Evolutionary conservation across 192 early-diverging fungal genomes (phyloP).

Genomic region (Coemansia sp.): DNA sequence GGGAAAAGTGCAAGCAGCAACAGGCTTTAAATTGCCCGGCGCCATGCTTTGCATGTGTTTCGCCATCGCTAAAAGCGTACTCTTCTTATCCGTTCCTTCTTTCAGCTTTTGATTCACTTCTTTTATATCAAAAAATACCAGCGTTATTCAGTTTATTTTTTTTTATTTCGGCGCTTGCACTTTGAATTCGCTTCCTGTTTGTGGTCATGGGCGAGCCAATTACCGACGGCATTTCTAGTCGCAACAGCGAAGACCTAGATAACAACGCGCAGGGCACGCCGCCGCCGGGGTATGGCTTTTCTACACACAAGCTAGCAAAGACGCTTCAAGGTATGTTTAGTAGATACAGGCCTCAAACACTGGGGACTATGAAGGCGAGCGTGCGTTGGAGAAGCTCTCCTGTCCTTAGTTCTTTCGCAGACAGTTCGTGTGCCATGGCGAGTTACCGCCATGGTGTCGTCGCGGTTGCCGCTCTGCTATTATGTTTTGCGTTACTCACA

Average conservation of each 20-base stretch:
- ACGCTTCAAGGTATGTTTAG: constrained; percentile 40
- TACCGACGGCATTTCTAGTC: constrained; percentile 53
- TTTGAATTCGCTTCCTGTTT: not conserved
- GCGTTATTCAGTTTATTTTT: not conserved
- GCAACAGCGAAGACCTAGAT: constrained; percentile 22
- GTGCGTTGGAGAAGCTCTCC: not conserved
- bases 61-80: not conserved
- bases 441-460: too few relatives aligned
- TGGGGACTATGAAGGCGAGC: not conserved
- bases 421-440: not conserved
- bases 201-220: constrained; percentile 49
- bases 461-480: too few relatives aligned
- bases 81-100: not conserved
- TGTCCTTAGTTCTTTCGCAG: not conserved
- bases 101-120: not conserved
- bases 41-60: not conserved
- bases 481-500: not conserved
- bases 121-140: too few relatives aligned
- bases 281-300: constrained; percentile 52
- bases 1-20: not conserved
- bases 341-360: not conserved
- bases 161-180: not conserved
- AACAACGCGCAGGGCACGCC: constrained; percentile 39
- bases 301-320: constrained; percentile 53
- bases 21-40: constrained; percentile 18